Evolutionary conservation across 2,329 filamentous ascomycete genomes (phyloP).

Genomic region (Lasiodiplodia theobromae): DNA sequence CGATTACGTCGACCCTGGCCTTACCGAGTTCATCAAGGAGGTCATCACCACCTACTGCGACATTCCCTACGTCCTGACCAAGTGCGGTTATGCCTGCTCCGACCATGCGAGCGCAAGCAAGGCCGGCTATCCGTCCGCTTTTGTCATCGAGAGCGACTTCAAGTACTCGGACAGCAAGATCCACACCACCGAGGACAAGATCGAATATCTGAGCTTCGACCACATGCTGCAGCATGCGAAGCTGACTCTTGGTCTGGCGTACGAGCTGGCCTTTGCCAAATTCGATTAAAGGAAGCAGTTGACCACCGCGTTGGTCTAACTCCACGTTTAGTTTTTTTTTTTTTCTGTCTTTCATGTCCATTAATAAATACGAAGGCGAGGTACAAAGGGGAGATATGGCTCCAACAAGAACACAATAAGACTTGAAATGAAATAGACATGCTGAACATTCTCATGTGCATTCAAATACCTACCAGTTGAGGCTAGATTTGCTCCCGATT

Average conservation of each 20-base stretch:
- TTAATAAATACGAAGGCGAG: not conserved
- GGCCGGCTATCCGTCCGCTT: constrained; percentile 76
- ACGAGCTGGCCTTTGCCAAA: constrained; percentile 81
- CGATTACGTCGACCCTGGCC: constrained; percentile 81
- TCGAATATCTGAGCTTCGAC: constrained; percentile 79
- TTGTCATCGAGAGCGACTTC: constrained; percentile 78
- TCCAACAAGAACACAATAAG: not conserved
- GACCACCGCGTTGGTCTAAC: not conserved
- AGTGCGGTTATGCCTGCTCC: constrained; percentile 86
- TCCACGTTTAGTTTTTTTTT: constrained; percentile 3
- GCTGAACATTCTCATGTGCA: constrained; percentile 15
- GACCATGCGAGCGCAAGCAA: constrained; percentile 78
- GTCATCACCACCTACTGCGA: constrained; percentile 87
- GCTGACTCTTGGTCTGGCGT: constrained; percentile 82
- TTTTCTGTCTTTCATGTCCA: not conserved
- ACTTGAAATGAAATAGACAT: constrained; percentile 21
- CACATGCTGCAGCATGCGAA: constrained; percentile 92
- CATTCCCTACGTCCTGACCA: constrained; percentile 85
- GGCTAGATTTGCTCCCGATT: constrained; percentile 2
- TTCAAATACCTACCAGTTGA: constrained; percentile 6
- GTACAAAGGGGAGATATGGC: constrained; percentile 14
- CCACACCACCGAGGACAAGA: constrained; percentile 72
- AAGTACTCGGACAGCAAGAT: constrained; percentile 70
- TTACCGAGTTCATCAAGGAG: constrained; percentile 91
- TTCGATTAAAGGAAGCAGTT: constrained; percentile 56